Evolutionary conservation across 345 rosid species (phyloP), one percentile per base, ranked within the genome.

Genomic region (Euphorbia tirucalli): DNA sequence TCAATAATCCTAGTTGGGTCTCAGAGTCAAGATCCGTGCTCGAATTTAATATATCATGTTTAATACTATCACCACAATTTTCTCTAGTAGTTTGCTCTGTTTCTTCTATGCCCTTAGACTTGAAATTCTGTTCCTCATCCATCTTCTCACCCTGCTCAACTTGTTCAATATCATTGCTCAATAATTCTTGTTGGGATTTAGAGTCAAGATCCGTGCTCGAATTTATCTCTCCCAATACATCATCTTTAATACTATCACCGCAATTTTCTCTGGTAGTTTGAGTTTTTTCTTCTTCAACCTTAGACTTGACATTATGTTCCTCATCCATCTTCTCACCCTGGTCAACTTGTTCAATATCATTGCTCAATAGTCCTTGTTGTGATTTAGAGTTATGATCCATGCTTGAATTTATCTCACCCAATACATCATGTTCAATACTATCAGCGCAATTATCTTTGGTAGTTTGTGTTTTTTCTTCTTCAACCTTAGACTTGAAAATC

Each of bases 281-380:
- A 7, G 5, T 41, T 41, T 5, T 72, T 50, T 41, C 44, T 41
- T 41, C 44, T 41, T 4, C 44, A 41, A 41, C 44, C 39, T 73
- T 72, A 16, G 75, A 68, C 49, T 83, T 77, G 46, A 4, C 49
- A 64, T 71, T 68, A 46, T 44, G 63, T 57, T 4, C 75, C 56
- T 59, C 76, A 76, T 68, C 64, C 46, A 61, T 70, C 30, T 67
- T 66, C 61, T 72, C 72, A 46, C 57, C 80, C 31, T 21, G 16
- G 22, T 66, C 69, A 54, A 25, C 69, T 19, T 49, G 78, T 48
- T 77, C 71, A 66, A 54, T 70, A 69, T 70, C 61, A 63, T 57
- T 70, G 24, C 48, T 74, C 24, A 69, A 21, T 44, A 66, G 68
- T 56, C 59, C 83, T 41, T 55, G 41, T 48, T 52, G 30, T 56